phyloP scores from a whole-genome alignment of 805 yeast species.

The Pichia pseudocactophila region DNA sequence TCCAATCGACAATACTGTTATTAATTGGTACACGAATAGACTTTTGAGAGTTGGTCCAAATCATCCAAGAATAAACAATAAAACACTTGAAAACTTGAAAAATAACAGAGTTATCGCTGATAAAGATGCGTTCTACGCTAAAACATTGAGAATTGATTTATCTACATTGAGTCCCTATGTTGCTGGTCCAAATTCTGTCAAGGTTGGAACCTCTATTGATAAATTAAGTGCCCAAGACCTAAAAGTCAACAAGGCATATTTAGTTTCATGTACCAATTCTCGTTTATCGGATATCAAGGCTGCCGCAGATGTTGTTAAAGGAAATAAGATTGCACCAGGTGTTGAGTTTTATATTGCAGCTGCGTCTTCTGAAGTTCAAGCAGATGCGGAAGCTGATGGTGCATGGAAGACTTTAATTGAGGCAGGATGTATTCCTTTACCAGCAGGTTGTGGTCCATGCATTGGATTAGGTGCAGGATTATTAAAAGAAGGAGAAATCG shows the following conservation, averaged over 20 bases:
- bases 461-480: conserved; percentile 95
- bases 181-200: conserved; percentile 97
- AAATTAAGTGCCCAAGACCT: conserved; percentile 66
- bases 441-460: conserved; percentile 99
- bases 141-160: conserved; percentile 75
- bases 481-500: conserved; percentile 92
- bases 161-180: conserved; percentile 76
- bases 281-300: conserved; percentile 87
- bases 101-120: conserved; percentile 48
- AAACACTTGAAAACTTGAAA: conserved; percentile 44
- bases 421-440: conserved; percentile 91
- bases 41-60: conserved; percentile 33
- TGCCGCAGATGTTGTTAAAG: conserved; percentile 82
- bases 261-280: conserved; percentile 97
- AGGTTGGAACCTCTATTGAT: conserved; percentile 70
- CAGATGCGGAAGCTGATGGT: conserved; percentile 83
- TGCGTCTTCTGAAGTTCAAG: conserved; percentile 88
- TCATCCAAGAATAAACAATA: conserved; percentile 74
- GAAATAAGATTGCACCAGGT: conserved; percentile 74
- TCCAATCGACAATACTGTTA: conserved; percentile 81
- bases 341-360: conserved; percentile 98
- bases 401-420: conserved; percentile 86
- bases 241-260: conserved; percentile 84
- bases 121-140: conserved; percentile 76
- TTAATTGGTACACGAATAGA: conserved; percentile 70